Conservation (phyloP, 164 flowering plant genomes). For the Aristolochia californica region DNA sequence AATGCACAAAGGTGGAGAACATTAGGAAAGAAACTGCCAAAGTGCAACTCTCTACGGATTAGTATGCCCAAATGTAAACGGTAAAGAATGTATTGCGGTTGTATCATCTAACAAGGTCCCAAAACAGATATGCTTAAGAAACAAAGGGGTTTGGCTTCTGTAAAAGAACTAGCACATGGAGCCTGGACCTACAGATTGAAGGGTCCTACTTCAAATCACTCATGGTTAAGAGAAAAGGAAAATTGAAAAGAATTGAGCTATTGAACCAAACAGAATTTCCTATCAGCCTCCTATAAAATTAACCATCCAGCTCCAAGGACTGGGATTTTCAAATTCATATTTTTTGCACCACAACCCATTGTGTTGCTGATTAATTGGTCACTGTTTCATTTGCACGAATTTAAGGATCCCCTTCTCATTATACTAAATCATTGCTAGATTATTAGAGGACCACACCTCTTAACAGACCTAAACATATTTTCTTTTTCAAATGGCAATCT, state of each 20-base stretch:
- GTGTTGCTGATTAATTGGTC: no score
- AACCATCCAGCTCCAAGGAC: no score
- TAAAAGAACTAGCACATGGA: no score
- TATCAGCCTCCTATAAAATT: no score
- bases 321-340: no score
- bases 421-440: background rate
- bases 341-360: no score
- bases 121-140: background rate
- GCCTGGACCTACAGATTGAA: background rate
- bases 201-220: background rate
- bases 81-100: background rate
- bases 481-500: no score
- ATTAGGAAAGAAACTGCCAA: slow-evolving; percentile 68
- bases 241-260: background rate
- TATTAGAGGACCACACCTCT: background rate
- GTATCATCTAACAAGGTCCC: background rate
- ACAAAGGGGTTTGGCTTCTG: background rate
- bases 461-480: background rate
- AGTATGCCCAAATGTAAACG: no score
- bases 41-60: no score
- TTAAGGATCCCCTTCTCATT: background rate
- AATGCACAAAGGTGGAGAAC: slow-evolving; percentile 92
- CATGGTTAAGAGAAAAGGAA: background rate
- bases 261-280: no score
- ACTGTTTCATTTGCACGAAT: no score